A percentile compares a stretch with the other conserved stretches of the same genome.
Evolutionary conservation across 2,329 filamentous ascomycete genomes (phyloP).

Genomic region (Rosellinia necatrix): DNA sequence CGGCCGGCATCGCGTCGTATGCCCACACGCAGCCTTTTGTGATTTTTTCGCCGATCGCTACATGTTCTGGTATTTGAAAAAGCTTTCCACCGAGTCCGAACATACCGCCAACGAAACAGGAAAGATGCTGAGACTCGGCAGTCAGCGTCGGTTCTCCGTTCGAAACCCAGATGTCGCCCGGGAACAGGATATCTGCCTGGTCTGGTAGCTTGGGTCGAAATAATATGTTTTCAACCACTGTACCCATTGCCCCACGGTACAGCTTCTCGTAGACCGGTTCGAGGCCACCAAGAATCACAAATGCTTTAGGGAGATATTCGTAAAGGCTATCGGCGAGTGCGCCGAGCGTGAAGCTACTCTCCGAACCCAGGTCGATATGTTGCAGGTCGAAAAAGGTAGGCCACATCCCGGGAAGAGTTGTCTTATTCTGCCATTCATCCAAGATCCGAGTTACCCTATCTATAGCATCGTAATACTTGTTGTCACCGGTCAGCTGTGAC

Average conservation of each 20-base stretch:
- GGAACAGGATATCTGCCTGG: constrained; percentile 66
- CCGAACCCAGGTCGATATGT: constrained; percentile 50
- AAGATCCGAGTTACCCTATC: constrained; percentile 74
- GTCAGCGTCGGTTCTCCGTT: constrained; percentile 35
- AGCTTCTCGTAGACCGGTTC: constrained; percentile 65
- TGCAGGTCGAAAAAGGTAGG: constrained; percentile 65
- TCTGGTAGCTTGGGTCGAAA: constrained; percentile 70
- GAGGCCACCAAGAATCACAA: constrained; percentile 68
- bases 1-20: constrained; percentile 57
- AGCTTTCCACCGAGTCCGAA: constrained; percentile 51
- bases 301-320: constrained; percentile 66
- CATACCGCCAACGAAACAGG: constrained; percentile 56
- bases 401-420: constrained; percentile 78
- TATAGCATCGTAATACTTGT: constrained; percentile 76
- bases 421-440: constrained; percentile 69
- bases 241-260: constrained; percentile 65
- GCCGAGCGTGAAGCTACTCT: constrained; percentile 55
- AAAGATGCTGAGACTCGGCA: constrained; percentile 48
- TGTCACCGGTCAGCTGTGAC: constrained; percentile 69
- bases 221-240: constrained; percentile 65
- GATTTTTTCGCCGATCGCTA: constrained; percentile 53
- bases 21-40: constrained; percentile 63
- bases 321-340: constrained; percentile 61
- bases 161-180: constrained; percentile 47
- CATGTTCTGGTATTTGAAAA: constrained; percentile 51